These are phyloP conservation scores for Cyberlindnera bimundalis DNA, from an alignment of 805 yeast species.

Conservation along the genomic window DNA sequence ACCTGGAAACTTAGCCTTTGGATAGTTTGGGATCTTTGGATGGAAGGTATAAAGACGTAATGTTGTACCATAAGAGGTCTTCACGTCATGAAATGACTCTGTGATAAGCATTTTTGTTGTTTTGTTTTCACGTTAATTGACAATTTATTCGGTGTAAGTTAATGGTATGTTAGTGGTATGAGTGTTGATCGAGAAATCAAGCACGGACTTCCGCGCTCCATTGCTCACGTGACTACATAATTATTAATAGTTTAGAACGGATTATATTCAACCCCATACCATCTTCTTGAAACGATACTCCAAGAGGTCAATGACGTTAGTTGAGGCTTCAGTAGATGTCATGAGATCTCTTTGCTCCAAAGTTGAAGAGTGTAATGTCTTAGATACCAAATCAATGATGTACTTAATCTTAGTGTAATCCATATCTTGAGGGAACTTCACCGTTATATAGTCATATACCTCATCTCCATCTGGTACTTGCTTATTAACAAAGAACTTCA, in stretches of 20 bases:
- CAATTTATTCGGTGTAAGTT: too few species aligned
- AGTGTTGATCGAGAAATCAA: too few species aligned
- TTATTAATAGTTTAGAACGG: too few species aligned
- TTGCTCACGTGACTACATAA: too few species aligned
- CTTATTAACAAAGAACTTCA: constrained; percentile 22
- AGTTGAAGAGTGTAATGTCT: constrained; percentile 23
- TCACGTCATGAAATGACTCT: constrained; percentile 61
- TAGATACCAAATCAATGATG: constrained; percentile 24
- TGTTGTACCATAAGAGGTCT: constrained; percentile 62
- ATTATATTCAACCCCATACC: constrained; percentile 34
- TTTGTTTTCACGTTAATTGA: neutral
- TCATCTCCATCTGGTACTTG: neutral
- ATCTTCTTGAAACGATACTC: constrained; percentile 36
- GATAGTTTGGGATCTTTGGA: constrained; percentile 69
- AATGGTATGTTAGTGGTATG: too few species aligned
- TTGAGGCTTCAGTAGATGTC: constrained; percentile 34
- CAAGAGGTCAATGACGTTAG: constrained; percentile 33
- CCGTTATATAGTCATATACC: constrained; percentile 11
- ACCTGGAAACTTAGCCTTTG: constrained; percentile 78
- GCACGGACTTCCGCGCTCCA: too few species aligned
- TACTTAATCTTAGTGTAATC: constrained; percentile 25
- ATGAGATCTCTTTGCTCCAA: constrained; percentile 33
- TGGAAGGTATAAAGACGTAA: constrained; percentile 64
- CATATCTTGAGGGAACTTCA: constrained; percentile 27
- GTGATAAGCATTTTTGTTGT: constrained; percentile 55